Evolutionary conservation across 768 basidiomycete species (phyloP).

Genomic region (Boletellus sp.): DNA sequence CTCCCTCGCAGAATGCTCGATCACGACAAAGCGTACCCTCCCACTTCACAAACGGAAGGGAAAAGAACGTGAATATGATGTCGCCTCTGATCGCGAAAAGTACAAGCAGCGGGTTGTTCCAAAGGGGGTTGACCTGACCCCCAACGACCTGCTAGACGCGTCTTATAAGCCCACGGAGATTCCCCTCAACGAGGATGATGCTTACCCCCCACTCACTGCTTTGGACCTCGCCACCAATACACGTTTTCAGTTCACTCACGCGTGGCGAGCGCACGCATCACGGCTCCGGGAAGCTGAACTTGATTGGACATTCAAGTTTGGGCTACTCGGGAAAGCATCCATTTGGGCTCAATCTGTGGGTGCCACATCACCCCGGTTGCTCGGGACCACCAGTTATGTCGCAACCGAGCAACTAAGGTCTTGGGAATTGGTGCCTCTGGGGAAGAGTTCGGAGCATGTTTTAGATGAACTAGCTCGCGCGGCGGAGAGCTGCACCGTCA

Average conservation of each 20-base stretch:
- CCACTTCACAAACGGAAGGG: constrained; percentile 12
- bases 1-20: background rate
- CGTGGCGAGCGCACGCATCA: constrained; percentile 15
- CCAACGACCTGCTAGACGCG: constrained; percentile 7
- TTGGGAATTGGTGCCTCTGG: constrained; percentile 15
- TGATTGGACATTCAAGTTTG: constrained; percentile 3
- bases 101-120: background rate
- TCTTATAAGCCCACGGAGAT: constrained; percentile 7
- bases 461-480: background rate
- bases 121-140: background rate
- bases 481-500: background rate
- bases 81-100: background rate
- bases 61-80: constrained; percentile 19
- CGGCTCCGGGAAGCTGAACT: constrained; percentile 9
- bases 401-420: constrained; percentile 5
- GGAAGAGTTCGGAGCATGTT: background rate
- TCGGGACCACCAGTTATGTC: constrained; percentile 9
- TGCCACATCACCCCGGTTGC: constrained; percentile 1
- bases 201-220: constrained; percentile 15
- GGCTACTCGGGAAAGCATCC: background rate
- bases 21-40: background rate
- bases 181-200: constrained; percentile 16
- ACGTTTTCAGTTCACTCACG: constrained; percentile 22
- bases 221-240: constrained; percentile 17
- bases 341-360: background rate